Evolutionary conservation across 805 yeast genomes (phyloP).

Genomic region (Candida dendrica): DNA sequence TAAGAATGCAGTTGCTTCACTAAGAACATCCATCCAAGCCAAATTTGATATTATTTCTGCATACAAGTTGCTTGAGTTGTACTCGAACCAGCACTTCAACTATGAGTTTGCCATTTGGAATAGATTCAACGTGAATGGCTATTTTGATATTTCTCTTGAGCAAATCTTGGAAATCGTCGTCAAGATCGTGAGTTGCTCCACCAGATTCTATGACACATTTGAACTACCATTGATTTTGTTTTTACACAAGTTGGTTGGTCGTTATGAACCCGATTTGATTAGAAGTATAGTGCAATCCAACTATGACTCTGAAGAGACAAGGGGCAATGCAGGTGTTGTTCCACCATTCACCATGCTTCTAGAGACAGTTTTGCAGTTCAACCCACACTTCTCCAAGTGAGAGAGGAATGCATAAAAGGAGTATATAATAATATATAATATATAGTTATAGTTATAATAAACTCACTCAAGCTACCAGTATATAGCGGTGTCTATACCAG

Average conservation of each 20-base stretch:
- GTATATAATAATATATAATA: too few relatives aligned
- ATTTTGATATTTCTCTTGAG: conserved; percentile 24
- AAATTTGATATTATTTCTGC: conserved; percentile 61
- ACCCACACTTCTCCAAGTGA: too few relatives aligned
- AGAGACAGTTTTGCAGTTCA: neutral
- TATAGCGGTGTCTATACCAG: too few relatives aligned
- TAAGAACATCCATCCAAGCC: conserved; percentile 45
- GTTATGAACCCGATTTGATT: conserved; percentile 25
- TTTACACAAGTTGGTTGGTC: conserved; percentile 33
- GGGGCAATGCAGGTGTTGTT: conserved; percentile 17
- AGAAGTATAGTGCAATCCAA: conserved; percentile 21
- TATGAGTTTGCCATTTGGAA: conserved; percentile 9
- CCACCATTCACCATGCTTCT: conserved; percentile 18
- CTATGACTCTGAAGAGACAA: conserved; percentile 21
- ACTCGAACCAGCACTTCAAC: conserved; percentile 12
- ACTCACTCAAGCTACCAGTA: too few relatives aligned
- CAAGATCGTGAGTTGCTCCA: conserved; percentile 51
- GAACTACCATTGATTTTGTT: conserved; percentile 36
- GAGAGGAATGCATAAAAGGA: too few relatives aligned
- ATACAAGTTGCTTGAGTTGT: conserved; percentile 38
- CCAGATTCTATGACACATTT: conserved; percentile 58
- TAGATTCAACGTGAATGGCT: conserved; percentile 11
- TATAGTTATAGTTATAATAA: too few relatives aligned
- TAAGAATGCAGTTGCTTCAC: conserved; percentile 43
- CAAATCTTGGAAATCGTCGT: conserved; percentile 35